Percentiles rank a stretch among this genome's conserved stretches.
Conservation (phyloP, 257 asterid species). For the Voacanga thouarsii region DNA sequence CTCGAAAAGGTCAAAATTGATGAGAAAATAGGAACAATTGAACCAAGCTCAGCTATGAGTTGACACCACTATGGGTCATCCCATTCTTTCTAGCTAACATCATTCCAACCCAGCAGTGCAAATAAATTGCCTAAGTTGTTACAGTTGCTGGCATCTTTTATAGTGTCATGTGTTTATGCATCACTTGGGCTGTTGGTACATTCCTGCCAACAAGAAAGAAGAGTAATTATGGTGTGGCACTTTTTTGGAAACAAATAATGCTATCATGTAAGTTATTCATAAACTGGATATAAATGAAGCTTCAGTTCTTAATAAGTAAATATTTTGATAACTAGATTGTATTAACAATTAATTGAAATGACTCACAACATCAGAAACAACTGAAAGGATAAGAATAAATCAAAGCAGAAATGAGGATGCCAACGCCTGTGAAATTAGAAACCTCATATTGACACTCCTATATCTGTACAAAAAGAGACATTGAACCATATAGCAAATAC, state of each 20-base stretch:
- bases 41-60: constrained; percentile 23
- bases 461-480: background rate
- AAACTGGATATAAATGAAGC: background rate
- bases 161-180: constrained; percentile 20
- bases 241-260: no score
- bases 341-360: background rate
- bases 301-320: background rate
- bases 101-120: constrained; percentile 20
- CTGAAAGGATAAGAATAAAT: background rate
- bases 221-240: background rate
- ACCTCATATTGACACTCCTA: background rate
- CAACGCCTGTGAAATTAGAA: background rate
- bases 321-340: background rate
- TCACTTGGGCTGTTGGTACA: constrained; percentile 44
- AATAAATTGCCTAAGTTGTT: constrained; percentile 18
- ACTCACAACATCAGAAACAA: background rate
- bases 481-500: background rate
- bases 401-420: background rate
- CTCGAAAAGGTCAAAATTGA: constrained; percentile 41
- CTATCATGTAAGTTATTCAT: background rate
- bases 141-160: constrained; percentile 21
- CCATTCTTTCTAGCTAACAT: constrained; percentile 22
- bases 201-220: constrained; percentile 38
- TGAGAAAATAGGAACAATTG: constrained; percentile 25
- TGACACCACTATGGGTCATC: constrained; percentile 12